Percentiles rank a stretch among this genome's conserved stretches.
Evolutionary conservation across 2,329 filamentous ascomycete genomes (phyloP).

Genomic region (Alternaria panax): DNA sequence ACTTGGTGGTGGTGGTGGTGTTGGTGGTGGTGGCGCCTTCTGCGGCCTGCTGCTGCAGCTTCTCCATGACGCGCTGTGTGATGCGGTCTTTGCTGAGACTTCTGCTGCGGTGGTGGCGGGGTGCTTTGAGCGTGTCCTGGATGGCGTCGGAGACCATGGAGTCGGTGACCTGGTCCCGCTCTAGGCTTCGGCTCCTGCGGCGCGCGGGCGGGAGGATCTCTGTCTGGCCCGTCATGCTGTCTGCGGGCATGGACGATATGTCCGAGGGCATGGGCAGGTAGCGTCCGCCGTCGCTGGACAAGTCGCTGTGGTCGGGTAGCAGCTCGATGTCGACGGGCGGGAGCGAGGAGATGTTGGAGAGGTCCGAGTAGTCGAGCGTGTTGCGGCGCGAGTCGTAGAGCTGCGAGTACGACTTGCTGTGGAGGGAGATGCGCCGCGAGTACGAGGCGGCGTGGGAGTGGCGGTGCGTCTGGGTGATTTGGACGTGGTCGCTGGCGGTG

Average conservation of each 20-base stretch:
- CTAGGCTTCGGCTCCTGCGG: slow-evolving; percentile 60
- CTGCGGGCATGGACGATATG: slow-evolving; percentile 82
- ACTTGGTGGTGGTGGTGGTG: slow-evolving; percentile 42
- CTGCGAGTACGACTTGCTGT: slow-evolving; percentile 53
- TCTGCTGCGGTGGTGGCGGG: slow-evolving; percentile 64
- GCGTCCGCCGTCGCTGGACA: slow-evolving; percentile 65
- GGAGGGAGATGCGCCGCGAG: slow-evolving; percentile 71
- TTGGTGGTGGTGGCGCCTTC: slow-evolving; percentile 47
- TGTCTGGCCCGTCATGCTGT: slow-evolving; percentile 70
- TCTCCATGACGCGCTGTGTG: slow-evolving; percentile 73
- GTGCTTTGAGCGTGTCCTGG: slow-evolving; percentile 64
- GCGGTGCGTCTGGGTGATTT: slow-evolving; percentile 82
- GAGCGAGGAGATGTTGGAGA: slow-evolving; percentile 73
- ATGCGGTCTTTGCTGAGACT: slow-evolving; percentile 72
- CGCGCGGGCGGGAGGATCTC: slow-evolving; percentile 55
- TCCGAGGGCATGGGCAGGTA: slow-evolving; percentile 78
- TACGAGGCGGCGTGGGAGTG: slow-evolving; percentile 72
- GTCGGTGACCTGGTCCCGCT: slow-evolving; percentile 48
- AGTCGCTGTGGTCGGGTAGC: slow-evolving; percentile 72
- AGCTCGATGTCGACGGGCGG: slow-evolving; percentile 91
- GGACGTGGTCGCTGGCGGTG: slow-evolving; percentile 75
- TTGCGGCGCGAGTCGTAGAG: slow-evolving; percentile 20
- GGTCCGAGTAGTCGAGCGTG: slow-evolving; percentile 70
- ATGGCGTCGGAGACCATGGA: slow-evolving; percentile 23
- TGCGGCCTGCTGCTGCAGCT: slow-evolving; percentile 62